Conservation (phyloP, 192 early-diverging fungal genomes). For the Rhizophagus clarus region DNA sequence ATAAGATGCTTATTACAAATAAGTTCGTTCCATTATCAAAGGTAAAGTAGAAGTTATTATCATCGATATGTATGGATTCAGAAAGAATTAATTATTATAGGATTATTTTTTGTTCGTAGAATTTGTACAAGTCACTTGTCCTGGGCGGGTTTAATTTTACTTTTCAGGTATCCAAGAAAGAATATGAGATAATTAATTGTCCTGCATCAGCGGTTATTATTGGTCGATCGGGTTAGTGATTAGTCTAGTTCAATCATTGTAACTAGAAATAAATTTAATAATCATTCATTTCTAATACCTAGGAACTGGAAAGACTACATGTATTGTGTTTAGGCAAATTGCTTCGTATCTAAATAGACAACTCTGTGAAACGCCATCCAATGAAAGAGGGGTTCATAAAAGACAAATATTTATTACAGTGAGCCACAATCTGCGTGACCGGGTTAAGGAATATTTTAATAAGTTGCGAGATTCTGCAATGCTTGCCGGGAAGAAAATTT, state of each 20-base stretch:
- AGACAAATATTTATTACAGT: conserved; percentile 31
- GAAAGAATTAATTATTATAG: too few species aligned
- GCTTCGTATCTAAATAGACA: conserved; percentile 3
- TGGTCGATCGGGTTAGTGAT: conserved; percentile 30
- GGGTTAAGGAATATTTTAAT: conserved; percentile 24
- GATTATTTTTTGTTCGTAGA: background rate
- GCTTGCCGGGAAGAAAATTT: conserved; percentile 9
- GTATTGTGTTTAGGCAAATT: conserved; percentile 5
- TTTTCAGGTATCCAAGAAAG: conserved; percentile 21
- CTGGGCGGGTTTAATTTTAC: conserved; percentile 7
- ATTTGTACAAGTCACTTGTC: conserved; percentile 19
- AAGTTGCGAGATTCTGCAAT: background rate
- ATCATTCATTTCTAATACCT: background rate
- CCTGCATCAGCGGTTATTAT: conserved; percentile 17
- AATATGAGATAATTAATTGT: conserved; percentile 18
- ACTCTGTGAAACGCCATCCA: background rate
- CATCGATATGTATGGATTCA: too few species aligned
- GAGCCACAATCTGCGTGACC: background rate
- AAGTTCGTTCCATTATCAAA: conserved; percentile 29
- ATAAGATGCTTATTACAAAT: conserved; percentile 27
- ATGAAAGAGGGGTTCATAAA: background rate
- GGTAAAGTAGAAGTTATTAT: background rate
- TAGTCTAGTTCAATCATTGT: background rate
- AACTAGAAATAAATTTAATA: background rate
- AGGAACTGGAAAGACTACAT: conserved; percentile 24